Evolutionary conservation across 768 basidiomycete genomes (phyloP).

Genomic region (Pseudohyphozyma bogoriensis): DNA sequence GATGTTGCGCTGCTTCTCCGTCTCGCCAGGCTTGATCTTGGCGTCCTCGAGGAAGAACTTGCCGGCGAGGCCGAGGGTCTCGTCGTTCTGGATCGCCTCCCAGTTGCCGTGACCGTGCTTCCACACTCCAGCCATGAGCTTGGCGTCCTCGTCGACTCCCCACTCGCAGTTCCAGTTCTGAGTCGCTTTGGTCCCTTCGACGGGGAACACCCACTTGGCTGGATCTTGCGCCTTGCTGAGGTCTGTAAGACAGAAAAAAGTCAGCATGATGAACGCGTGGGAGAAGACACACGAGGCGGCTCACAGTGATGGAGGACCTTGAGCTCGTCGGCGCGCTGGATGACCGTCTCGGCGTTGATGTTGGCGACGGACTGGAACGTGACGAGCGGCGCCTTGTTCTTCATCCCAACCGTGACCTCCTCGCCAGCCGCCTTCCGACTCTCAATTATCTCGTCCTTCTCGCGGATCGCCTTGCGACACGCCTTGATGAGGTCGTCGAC

Average conservation of each 20-base stretch:
- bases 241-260: background rate
- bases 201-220: constrained; percentile 76
- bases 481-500: constrained; percentile 84
- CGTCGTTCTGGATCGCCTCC: constrained; percentile 88
- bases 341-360: constrained; percentile 95
- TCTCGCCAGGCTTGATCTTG: constrained; percentile 54
- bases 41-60: constrained; percentile 98
- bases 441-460: constrained; percentile 71
- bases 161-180: constrained; percentile 95
- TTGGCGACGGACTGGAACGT: constrained; percentile 78
- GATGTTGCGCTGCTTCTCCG: constrained; percentile 57
- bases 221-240: constrained; percentile 54
- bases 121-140: constrained; percentile 88
- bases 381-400: constrained; percentile 93
- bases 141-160: constrained; percentile 83
- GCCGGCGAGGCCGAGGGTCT: constrained; percentile 66
- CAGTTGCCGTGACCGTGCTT: constrained; percentile 91
- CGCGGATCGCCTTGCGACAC: constrained; percentile 64
- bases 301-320: constrained; percentile 63
- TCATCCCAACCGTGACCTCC: constrained; percentile 80
- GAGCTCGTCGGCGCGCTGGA: constrained; percentile 79
- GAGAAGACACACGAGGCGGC: background rate
- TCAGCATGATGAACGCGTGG: background rate
- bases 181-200: constrained; percentile 86
- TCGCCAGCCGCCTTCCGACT: constrained; percentile 68